phyloP scores from a whole-genome alignment of 306 rosid species.

The Comarum palustre region DNA sequence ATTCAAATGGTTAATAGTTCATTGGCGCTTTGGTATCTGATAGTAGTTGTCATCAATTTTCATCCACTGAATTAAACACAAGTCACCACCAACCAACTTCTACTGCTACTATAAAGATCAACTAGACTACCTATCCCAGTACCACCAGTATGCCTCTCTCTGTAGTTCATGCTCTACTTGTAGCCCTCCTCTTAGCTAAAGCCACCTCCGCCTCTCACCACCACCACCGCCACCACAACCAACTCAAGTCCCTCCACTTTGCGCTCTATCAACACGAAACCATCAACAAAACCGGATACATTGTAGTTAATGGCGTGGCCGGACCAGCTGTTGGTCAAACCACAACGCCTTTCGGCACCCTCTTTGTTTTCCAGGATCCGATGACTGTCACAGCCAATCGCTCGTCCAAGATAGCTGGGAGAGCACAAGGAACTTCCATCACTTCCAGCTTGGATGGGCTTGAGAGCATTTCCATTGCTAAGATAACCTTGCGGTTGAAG shows the following conservation, averaged over 20 bases:
- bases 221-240: slow-evolving; percentile 16
- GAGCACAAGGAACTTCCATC: slow-evolving; percentile 57
- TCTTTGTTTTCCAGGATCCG: slow-evolving; percentile 61
- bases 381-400: slow-evolving; percentile 40
- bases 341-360: slow-evolving; percentile 63
- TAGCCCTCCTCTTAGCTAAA: slow-evolving; percentile 18
- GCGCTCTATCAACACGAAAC: slow-evolving; percentile 69
- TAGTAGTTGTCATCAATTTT: not conserved
- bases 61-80: not conserved
- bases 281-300: slow-evolving; percentile 62
- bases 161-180: slow-evolving; percentile 19
- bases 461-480: slow-evolving; percentile 54
- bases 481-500: slow-evolving; percentile 50
- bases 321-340: slow-evolving; percentile 38
- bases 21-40: not conserved
- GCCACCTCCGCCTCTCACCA: slow-evolving; percentile 18
- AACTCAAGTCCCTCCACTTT: slow-evolving; percentile 59
- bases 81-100: not conserved
- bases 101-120: not conserved
- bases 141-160: slow-evolving; percentile 31
- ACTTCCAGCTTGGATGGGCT: slow-evolving; percentile 71
- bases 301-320: slow-evolving; percentile 49
- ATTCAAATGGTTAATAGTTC: not conserved
- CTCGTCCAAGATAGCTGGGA: slow-evolving; percentile 55
- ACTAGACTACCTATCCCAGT: not conserved